Evolutionary conservation across 768 basidiomycete genomes (phyloP).

Genomic region (Ramaria rubella): DNA sequence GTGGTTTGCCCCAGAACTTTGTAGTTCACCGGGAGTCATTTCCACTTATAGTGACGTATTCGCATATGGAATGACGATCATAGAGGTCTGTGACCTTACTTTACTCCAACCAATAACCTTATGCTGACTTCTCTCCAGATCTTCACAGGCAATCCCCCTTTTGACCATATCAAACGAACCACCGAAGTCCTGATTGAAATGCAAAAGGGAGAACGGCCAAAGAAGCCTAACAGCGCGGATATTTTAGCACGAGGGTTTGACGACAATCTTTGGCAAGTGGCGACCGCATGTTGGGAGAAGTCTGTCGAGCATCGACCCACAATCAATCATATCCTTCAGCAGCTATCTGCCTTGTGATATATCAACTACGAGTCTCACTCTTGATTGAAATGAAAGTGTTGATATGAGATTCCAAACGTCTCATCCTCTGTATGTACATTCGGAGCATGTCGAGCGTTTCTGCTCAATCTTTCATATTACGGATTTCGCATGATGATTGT

Average conservation of each 20-base stretch:
- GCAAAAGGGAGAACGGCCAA: constrained; percentile 36
- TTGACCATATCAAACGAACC: constrained; percentile 42
- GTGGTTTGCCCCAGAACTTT: constrained; percentile 55
- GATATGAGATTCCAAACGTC: too few relatives aligned
- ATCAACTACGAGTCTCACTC: neutral
- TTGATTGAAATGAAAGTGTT: too few relatives aligned
- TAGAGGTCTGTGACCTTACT: constrained; percentile 35
- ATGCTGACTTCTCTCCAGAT: constrained; percentile 29
- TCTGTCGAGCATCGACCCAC: constrained; percentile 33
- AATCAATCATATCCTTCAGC: constrained; percentile 28
- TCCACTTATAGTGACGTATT: constrained; percentile 47
- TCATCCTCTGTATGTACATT: too few relatives aligned
- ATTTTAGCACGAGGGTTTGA: constrained; percentile 38
- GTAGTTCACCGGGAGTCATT: constrained; percentile 41
- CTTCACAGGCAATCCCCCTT: constrained; percentile 49
- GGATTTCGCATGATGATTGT: neutral
- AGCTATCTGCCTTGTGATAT: neutral
- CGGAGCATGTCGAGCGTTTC: neutral
- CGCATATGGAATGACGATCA: constrained; percentile 49
- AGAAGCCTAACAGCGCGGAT: constrained; percentile 31
- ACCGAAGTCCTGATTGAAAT: constrained; percentile 45
- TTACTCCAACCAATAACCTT: neutral
- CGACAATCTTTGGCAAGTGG: constrained; percentile 38
- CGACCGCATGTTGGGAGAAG: constrained; percentile 40
- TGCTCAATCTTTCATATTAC: neutral